These are phyloP conservation scores for Adansonia grandidieri DNA, from an alignment of 441 rosid species.

Conservation along the genomic window DNA sequence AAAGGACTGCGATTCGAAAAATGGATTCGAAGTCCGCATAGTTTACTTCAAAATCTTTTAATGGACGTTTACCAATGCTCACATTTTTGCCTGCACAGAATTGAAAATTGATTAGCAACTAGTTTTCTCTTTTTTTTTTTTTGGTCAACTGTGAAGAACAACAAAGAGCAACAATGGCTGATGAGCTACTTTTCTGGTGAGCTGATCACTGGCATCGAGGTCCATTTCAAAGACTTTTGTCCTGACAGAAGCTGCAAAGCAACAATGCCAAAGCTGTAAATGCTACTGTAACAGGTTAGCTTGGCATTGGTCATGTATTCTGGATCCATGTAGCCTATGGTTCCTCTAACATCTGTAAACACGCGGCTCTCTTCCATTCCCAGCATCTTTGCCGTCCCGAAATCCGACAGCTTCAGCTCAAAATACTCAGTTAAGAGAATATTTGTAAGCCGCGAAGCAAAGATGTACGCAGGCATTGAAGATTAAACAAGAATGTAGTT, in stretches of 20 bases:
- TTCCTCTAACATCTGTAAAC: slow-evolving; percentile 72
- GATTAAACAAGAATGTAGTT: slow-evolving; percentile 13
- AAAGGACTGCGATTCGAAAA: slow-evolving; percentile 54
- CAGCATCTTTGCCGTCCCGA: slow-evolving; percentile 62
- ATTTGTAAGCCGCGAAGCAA: slow-evolving; percentile 57
- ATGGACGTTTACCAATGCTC: slow-evolving; percentile 44
- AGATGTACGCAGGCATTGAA: background rate
- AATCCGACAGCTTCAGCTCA: slow-evolving; percentile 68
- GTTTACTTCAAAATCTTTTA: slow-evolving; percentile 54
- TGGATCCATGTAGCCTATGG: slow-evolving; percentile 74
- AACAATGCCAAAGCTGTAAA: slow-evolving; percentile 67
- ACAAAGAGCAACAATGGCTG: background rate
- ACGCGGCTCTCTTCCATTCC: slow-evolving; percentile 68
- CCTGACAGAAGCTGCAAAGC: slow-evolving; percentile 63
- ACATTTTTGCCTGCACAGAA: slow-evolving; percentile 58
- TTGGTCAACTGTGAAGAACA: background rate
- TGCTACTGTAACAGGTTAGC: slow-evolving; percentile 65
- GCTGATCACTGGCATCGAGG: slow-evolving; percentile 66
- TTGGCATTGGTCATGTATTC: slow-evolving; percentile 71
- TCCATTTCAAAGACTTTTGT: slow-evolving; percentile 60
- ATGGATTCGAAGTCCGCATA: slow-evolving; percentile 52
- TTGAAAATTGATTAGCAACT: background rate
- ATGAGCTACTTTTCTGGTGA: slow-evolving; percentile 56
- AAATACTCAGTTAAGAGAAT: slow-evolving; percentile 59
- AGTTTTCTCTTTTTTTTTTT: no score